Conservation (phyloP, 1,139 yeast species). For the Kodamaea suecica region DNA sequence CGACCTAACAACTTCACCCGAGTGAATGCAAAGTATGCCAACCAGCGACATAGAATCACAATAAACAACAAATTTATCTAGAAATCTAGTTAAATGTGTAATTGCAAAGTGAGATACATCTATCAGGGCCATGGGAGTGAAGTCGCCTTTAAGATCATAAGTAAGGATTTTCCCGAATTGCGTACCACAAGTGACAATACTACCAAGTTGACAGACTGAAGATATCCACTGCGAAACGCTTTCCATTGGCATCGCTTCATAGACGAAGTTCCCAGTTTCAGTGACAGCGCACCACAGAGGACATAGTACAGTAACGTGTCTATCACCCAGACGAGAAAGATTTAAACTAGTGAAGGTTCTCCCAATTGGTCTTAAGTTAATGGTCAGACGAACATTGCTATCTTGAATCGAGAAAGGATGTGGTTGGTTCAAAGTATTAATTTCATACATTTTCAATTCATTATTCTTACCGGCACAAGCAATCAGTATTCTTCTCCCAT, state of each 20-base stretch:
- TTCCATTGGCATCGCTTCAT: constrained; percentile 19
- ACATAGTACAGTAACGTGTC: constrained; percentile 19
- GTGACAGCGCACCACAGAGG: constrained; percentile 24
- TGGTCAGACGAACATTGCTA: background rate
- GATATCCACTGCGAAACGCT: constrained; percentile 22
- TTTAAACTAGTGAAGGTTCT: constrained; percentile 4
- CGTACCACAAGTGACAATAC: constrained; percentile 28
- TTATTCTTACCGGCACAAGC: constrained; percentile 48
- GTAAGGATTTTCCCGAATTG: constrained; percentile 33
- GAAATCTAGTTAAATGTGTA: constrained; percentile 18
- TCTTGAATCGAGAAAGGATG: background rate
- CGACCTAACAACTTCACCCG: constrained; percentile 18
- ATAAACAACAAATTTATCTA: constrained; percentile 22
- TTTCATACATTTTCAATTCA: constrained; percentile 35
- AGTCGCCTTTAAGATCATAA: constrained; percentile 20
- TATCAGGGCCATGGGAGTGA: constrained; percentile 14
- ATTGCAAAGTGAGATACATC: constrained; percentile 32
- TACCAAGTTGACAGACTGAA: constrained; percentile 19
- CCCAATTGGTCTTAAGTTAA: constrained; percentile 6
- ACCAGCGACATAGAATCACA: constrained; percentile 33
- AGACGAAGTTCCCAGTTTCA: constrained; percentile 16
- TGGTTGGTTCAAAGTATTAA: constrained; percentile 8
- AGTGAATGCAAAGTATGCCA: constrained; percentile 26
- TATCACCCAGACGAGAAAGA: constrained; percentile 12
- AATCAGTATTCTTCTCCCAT: constrained; percentile 17